A percentile compares a stretch with the other conserved stretches of the same genome.
Conservation (phyloP, 148 eudicot genomes). For the Pharnaceum exiguum region DNA sequence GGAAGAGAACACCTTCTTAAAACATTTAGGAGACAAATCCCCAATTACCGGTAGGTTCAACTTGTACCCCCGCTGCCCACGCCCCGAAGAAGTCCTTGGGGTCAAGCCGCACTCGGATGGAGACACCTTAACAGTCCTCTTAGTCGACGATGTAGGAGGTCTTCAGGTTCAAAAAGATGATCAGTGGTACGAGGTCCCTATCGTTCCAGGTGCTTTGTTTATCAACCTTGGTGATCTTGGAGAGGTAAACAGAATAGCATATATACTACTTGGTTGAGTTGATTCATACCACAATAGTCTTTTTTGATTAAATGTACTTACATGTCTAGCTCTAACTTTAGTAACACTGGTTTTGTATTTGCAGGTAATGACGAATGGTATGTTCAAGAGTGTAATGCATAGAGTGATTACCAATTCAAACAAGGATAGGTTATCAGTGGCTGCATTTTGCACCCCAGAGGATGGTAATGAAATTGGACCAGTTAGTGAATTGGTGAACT, state of each 20-base stretch:
- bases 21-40: slow-evolving; percentile 26
- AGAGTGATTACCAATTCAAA: slow-evolving; percentile 36
- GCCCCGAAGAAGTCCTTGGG: slow-evolving; percentile 41
- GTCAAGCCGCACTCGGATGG: slow-evolving; percentile 58
- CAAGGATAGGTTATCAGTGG: slow-evolving; percentile 35
- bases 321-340: not conserved
- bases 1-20: slow-evolving; percentile 34
- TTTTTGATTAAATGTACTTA: not conserved
- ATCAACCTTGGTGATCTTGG: slow-evolving; percentile 46
- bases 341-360: not conserved
- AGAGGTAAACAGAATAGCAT: slow-evolving; percentile 28
- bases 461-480: slow-evolving; percentile 30
- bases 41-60: slow-evolving; percentile 28
- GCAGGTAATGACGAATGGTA: slow-evolving; percentile 49
- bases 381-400: slow-evolving; percentile 46
- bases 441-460: slow-evolving; percentile 29
- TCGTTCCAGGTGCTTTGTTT: slow-evolving; percentile 38
- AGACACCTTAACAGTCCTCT: slow-evolving; percentile 14
- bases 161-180: slow-evolving; percentile 47
- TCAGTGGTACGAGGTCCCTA: slow-evolving; percentile 45
- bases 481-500: slow-evolving; percentile 17
- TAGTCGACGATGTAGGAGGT: slow-evolving; percentile 49
- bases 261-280: not conserved
- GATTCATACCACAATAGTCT: not conserved
- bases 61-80: slow-evolving; percentile 45